Base-by-base conservation (phyloP, 805 yeast species). In the Spathaspora boniae region DNA sequence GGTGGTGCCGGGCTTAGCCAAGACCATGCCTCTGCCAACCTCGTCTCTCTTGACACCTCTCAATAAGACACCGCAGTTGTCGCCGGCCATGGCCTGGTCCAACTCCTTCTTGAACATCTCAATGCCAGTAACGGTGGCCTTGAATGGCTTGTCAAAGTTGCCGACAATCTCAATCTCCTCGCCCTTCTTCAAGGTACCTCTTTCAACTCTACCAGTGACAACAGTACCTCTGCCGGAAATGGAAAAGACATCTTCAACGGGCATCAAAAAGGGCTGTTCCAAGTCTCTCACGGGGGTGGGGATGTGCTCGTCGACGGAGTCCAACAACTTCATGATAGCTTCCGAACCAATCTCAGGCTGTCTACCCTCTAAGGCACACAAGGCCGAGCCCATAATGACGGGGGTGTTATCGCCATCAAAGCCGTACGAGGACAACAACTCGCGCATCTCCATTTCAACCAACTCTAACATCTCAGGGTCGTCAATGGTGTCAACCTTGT, bases 371-470 rank as follows among this genome's bases (percentile, higher is more conserved):
- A 93, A 76, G 51, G 98, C 98, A 68, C 96, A 86, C 55, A 93
- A 74, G 50, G 98, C 98, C 54, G 98, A 89, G 54, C 98, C 98
- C 96, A 91, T 89, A 48, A 93, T 71, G 43, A 93, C 97, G 42
- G 98, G 98, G 48, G 95, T 82, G 70, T 91, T 82, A 59, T 93
- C 98, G 71, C 98, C 98, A 59, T 93, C 98, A 51, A 91, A 93
- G 42, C 97, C 98, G 67, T 89, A 93, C 49, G 85, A 75, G 49
- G 80, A 58, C 60, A 93, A 76, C 48, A 93, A 76, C 63, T 93
- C 98, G 73, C 98, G 85, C 98, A 93, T 93, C 76, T 93, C 98
- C 98, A 93, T 93, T 75, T 93, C 98, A 49, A 93, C 98, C 55
- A 93, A 81, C 76, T 93, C 98, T 65, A 93, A 78, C 97, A 91